phyloP scores from a whole-genome alignment of 2,329 filamentous ascomycete genomes.

The Ceratocystis ficicola region DNA sequence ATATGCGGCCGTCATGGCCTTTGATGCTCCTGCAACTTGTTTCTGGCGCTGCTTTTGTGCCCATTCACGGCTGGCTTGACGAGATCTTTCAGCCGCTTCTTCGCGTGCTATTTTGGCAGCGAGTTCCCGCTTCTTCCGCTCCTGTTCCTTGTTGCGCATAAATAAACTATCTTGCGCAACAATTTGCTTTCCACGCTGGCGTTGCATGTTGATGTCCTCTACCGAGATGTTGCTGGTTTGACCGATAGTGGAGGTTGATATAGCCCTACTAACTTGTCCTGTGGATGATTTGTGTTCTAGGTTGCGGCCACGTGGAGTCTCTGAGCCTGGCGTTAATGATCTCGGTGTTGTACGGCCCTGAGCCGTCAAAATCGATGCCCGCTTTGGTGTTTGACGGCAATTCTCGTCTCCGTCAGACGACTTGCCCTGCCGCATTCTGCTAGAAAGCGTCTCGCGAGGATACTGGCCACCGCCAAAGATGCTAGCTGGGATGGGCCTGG shows the following conservation, averaged over 20 bases:
- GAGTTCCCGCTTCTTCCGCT: conserved; percentile 43
- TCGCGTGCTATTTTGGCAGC: conserved; percentile 44
- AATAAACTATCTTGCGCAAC: conserved; percentile 41
- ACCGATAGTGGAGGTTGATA: conserved; percentile 37
- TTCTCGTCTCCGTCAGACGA: conserved; percentile 27
- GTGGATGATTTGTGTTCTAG: conserved; percentile 10
- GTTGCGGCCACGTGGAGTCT: conserved; percentile 20
- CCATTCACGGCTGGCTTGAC: conserved; percentile 49
- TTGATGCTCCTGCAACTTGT: conserved; percentile 25
- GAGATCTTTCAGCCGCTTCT: conserved; percentile 49
- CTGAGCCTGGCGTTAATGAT: conserved; percentile 16
- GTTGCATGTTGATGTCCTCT: conserved; percentile 41
- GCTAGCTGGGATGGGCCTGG: conserved; percentile 41
- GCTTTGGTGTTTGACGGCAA: conserved; percentile 22
- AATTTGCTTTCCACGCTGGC: conserved; percentile 42
- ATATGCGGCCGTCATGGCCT: not conserved
- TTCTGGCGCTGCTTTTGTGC: conserved; percentile 45
- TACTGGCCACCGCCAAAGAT: conserved; percentile 31
- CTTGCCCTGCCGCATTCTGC: conserved; percentile 42
- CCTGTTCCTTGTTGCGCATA: conserved; percentile 38
- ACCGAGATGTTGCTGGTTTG: conserved; percentile 39
- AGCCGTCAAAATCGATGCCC: conserved; percentile 22
- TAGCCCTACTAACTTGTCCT: conserved; percentile 30
- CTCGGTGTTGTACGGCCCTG: conserved; percentile 19
- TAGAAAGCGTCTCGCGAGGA: conserved; percentile 47